Percentiles rank a stretch among this genome's conserved stretches.
These are phyloP conservation scores for Clarkia xantiana DNA, from an alignment of 345 rosid species.

Conservation along the genomic window DNA sequence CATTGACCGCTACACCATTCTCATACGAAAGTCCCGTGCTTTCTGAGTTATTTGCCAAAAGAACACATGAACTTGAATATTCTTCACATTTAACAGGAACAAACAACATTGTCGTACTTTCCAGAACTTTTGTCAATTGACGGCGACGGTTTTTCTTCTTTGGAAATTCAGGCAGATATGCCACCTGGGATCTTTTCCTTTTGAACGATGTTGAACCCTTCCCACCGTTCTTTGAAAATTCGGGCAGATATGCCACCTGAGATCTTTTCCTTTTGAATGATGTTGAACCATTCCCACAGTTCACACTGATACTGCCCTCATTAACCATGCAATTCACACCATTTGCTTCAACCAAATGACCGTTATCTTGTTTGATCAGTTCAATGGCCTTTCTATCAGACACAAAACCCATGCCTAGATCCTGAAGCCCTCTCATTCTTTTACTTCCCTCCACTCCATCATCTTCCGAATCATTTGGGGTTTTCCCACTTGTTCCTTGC, in stretches of 20 bases:
- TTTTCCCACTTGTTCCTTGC: constrained; percentile 61
- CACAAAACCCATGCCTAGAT: constrained; percentile 55
- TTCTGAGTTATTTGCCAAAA: constrained; percentile 50
- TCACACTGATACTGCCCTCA: constrained; percentile 28
- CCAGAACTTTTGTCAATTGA: constrained; percentile 75
- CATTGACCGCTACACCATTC: constrained; percentile 27
- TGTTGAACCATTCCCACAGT: constrained; percentile 37
- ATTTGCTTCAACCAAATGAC: constrained; percentile 22
- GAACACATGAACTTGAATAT: constrained; percentile 36
- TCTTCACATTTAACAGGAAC: constrained; percentile 64
- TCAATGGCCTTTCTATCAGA: constrained; percentile 27
- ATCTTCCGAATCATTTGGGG: constrained; percentile 93
- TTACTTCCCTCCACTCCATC: constrained; percentile 87
- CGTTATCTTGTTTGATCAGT: constrained; percentile 23
- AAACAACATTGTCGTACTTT: constrained; percentile 55
- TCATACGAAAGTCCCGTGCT: constrained; percentile 52
- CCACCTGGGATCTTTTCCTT: no score
- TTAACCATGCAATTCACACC: constrained; percentile 30
- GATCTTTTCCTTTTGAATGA: constrained; percentile 51
- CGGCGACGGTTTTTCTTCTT: constrained; percentile 72
- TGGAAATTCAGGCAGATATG: constrained; percentile 36
- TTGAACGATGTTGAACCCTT: constrained; percentile 30
- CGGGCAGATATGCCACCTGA: constrained; percentile 33
- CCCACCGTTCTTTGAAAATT: constrained; percentile 22
- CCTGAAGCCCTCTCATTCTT: constrained; percentile 98